Percentiles rank a stretch among this genome's conserved stretches.
Evolutionary conservation across 495 filamentous ascomycete species (phyloP).

Genomic region (Penicillium angulare): DNA sequence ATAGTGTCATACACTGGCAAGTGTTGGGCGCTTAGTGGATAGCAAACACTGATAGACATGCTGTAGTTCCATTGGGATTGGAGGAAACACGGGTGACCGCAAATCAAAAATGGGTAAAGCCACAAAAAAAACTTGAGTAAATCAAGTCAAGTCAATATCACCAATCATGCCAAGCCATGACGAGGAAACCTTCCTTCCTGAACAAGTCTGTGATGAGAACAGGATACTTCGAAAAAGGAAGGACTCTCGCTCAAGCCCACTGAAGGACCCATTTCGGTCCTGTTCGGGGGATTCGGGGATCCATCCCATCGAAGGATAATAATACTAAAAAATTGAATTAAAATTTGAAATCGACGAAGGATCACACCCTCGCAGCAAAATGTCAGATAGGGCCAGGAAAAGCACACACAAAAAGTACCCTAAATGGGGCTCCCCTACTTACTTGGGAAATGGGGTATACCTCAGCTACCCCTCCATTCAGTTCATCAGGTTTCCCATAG

Average conservation of each 20-base stretch:
- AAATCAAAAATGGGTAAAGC: background rate
- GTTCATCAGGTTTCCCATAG: background rate
- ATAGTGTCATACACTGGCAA: constrained; percentile 22
- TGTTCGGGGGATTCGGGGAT: background rate
- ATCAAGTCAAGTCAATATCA: background rate
- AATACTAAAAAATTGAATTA: too few species aligned
- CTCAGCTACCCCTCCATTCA: background rate
- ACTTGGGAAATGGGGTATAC: background rate
- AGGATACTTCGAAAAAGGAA: background rate
- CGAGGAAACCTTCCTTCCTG: background rate
- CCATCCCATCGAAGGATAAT: background rate
- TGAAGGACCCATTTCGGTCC: background rate
- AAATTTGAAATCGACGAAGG: too few species aligned
- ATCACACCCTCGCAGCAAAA: constrained; percentile 1
- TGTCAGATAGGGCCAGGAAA: background rate
- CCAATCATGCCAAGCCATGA: background rate
- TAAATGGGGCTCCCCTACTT: background rate
- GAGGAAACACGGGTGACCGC: background rate
- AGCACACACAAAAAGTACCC: background rate
- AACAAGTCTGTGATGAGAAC: constrained; percentile 3
- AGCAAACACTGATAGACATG: background rate
- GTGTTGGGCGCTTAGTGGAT: background rate
- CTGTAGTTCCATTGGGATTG: background rate
- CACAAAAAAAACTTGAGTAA: background rate
- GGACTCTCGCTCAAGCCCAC: background rate